Conservation (phyloP, 495 filamentous ascomycete species). For the Penicillium argentinense region DNA sequence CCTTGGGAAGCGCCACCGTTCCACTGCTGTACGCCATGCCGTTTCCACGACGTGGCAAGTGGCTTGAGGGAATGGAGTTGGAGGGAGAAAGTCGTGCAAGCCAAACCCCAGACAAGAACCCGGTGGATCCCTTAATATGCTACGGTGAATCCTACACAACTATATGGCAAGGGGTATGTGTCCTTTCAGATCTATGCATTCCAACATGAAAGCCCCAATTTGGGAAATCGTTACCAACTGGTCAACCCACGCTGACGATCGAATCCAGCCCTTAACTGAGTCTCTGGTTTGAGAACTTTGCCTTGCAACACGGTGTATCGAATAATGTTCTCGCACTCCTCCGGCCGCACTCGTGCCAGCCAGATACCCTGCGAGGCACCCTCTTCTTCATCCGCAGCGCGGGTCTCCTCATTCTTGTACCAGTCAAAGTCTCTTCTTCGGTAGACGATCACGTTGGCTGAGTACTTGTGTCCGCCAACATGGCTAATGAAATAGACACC, state of each 20-base stretch:
- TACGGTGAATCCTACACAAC: too few species aligned
- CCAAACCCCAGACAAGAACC: neutral
- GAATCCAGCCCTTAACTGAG: slow-evolving; percentile 86
- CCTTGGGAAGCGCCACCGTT: neutral
- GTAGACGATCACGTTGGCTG: slow-evolving; percentile 89
- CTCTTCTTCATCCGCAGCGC: slow-evolving; percentile 40
- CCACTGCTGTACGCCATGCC: neutral
- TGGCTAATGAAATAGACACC: slow-evolving; percentile 96
- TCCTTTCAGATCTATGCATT: neutral
- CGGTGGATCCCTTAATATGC: neutral
- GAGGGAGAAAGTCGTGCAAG: neutral
- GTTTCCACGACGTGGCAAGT: slow-evolving; percentile 1
- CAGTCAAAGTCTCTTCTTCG: slow-evolving; percentile 61
- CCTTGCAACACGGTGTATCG: slow-evolving; percentile 88
- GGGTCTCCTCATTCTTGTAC: slow-evolving; percentile 36
- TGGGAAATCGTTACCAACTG: slow-evolving; percentile 77
- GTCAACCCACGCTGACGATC: slow-evolving; percentile 74
- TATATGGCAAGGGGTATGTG: too few species aligned
- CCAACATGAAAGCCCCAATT: too few species aligned
- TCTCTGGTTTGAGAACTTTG: slow-evolving; percentile 84
- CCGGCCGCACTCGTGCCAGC: slow-evolving; percentile 83
- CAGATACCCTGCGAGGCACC: slow-evolving; percentile 88
- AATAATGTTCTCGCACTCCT: slow-evolving; percentile 94
- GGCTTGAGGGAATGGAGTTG: neutral
- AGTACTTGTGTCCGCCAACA: slow-evolving; percentile 89